Conservation (phyloP, 495 filamentous ascomycete genomes). For the Xylaria scruposa region DNA sequence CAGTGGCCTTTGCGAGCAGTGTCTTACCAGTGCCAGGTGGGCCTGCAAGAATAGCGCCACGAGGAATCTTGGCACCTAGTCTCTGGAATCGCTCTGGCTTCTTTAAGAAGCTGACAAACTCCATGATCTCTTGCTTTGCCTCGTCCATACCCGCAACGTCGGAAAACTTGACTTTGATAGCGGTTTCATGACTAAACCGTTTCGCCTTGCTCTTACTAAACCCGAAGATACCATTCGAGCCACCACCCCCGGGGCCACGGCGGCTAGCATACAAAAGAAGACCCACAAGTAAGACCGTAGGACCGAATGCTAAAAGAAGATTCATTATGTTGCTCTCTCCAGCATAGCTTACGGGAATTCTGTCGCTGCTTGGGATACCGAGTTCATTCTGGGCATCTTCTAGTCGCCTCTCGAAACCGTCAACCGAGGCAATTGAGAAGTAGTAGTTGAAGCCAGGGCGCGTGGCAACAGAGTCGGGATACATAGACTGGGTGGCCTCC, state of each 20-base stretch:
- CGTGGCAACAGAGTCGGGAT: slow-evolving; percentile 79
- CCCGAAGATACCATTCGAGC: slow-evolving; percentile 84
- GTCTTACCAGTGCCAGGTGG: slow-evolving; percentile 99
- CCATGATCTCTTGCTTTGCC: slow-evolving; percentile 98
- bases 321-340: slow-evolving; percentile 71
- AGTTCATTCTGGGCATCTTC: slow-evolving; percentile 89
- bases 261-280: slow-evolving; percentile 76
- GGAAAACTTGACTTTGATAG: slow-evolving; percentile 94
- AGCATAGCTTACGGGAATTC: slow-evolving; percentile 90
- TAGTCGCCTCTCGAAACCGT: slow-evolving; percentile 85
- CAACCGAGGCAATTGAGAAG: slow-evolving; percentile 94
- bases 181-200: slow-evolving; percentile 94
- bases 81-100: slow-evolving; percentile 87
- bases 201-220: slow-evolving; percentile 95
- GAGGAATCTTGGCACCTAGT: slow-evolving; percentile 95
- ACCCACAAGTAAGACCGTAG: slow-evolving; percentile 84
- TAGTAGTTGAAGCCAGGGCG: slow-evolving; percentile 81
- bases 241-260: slow-evolving; percentile 63
- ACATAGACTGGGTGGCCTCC: slow-evolving; percentile 76
- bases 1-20: slow-evolving; percentile 93
- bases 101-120: slow-evolving; percentile 96
- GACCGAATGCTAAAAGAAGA: slow-evolving; percentile 78
- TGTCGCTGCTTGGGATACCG: slow-evolving; percentile 78
- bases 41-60: slow-evolving; percentile 93
- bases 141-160: slow-evolving; percentile 99